Conservation (phyloP, 495 filamentous ascomycete species). For the Penicillium angulare region DNA sequence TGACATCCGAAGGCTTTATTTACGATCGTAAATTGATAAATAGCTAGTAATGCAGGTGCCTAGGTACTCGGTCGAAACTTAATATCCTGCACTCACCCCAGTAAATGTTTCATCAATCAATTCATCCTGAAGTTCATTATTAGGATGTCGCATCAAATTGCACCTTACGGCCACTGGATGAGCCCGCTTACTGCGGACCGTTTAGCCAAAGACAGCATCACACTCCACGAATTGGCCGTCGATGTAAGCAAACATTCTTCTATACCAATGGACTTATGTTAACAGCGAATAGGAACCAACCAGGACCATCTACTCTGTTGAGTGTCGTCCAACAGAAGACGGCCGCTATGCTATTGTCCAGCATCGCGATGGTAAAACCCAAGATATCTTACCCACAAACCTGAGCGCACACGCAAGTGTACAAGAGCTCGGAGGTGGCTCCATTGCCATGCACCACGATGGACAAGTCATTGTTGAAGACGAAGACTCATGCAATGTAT, state of each 20-base stretch:
- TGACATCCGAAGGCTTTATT: too few species aligned
- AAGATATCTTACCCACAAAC: constrained; percentile 40
- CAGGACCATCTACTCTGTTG: constrained; percentile 40
- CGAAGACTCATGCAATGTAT: constrained; percentile 32
- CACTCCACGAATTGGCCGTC: constrained; percentile 29
- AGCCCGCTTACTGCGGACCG: constrained; percentile 41
- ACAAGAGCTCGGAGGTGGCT: constrained; percentile 40
- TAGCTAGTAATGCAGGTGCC: too few species aligned
- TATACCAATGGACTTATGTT: not conserved
- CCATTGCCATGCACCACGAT: constrained; percentile 24
- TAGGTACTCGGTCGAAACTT: too few species aligned
- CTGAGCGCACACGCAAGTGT: constrained; percentile 38
- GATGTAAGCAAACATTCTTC: constrained; percentile 13
- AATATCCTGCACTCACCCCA: too few species aligned
- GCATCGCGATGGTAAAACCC: constrained; percentile 20
- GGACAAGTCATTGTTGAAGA: constrained; percentile 44
- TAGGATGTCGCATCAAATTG: constrained; percentile 11
- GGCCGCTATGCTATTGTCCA: constrained; percentile 42
- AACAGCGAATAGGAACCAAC: constrained; percentile 20
- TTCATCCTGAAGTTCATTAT: not conserved
- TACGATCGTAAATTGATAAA: too few species aligned
- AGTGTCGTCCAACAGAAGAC: constrained; percentile 37
- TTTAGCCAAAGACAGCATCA: constrained; percentile 31
- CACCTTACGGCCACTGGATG: constrained; percentile 45
- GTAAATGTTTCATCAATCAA: not conserved